A percentile compares a stretch with the other conserved stretches of the same genome.
Evolutionary conservation across 2,329 filamentous ascomycete species (phyloP).

Genomic region (Blastomyces percursus): DNA sequence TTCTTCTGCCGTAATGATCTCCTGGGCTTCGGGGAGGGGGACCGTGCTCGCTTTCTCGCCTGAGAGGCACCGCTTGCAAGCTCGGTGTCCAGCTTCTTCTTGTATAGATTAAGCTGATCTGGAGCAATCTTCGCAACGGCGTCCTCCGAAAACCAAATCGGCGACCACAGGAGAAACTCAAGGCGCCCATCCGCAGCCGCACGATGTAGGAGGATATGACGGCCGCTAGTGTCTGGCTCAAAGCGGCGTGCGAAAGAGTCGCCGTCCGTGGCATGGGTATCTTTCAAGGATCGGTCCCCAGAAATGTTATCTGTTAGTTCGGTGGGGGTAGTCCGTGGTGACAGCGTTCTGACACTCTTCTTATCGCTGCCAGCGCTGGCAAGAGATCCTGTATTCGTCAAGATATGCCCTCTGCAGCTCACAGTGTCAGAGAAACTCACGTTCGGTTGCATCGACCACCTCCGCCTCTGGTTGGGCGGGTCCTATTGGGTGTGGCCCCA

Average conservation of each 20-base stretch:
- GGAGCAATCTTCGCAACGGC: background rate
- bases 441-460: background rate
- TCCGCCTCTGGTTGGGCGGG: background rate
- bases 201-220: background rate
- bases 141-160: background rate
- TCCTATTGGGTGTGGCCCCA: too few species aligned
- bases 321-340: background rate
- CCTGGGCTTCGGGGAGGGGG: background rate
- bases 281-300: background rate
- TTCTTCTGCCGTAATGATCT: too few species aligned
- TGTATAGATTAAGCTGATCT: background rate
- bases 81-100: background rate
- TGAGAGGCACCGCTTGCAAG: background rate
- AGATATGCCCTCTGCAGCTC: background rate
- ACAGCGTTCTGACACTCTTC: background rate
- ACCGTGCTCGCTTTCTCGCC: background rate
- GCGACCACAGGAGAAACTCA: background rate
- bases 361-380: background rate
- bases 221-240: conserved; percentile 1
- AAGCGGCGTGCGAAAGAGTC: background rate
- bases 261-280: background rate
- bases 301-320: background rate
- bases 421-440: background rate
- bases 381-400: background rate
- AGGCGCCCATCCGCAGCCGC: background rate